Evolutionary conservation across 2,329 filamentous ascomycete genomes (phyloP).

Genomic region (Microsporum canis): DNA sequence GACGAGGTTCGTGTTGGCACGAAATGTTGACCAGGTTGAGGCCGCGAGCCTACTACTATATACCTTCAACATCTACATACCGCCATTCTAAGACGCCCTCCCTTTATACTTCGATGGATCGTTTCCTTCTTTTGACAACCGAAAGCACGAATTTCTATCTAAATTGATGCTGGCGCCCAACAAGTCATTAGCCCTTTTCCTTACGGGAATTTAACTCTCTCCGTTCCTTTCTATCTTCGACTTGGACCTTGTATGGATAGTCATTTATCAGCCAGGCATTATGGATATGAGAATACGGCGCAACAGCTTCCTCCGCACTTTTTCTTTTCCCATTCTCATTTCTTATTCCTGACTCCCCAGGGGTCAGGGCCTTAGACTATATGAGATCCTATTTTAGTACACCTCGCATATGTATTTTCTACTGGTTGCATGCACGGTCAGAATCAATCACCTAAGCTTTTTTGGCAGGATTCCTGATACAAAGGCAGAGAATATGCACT

Average conservation of each 20-base stretch:
- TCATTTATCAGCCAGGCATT: not conserved
- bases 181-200: not conserved
- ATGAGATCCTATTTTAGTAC: conserved; percentile 1
- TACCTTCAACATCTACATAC: not conserved
- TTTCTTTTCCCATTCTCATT: not conserved
- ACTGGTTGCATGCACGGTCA: not conserved
- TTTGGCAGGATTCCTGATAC: conserved; percentile 1
- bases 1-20: not conserved
- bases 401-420: not conserved
- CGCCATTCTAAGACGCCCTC: not conserved
- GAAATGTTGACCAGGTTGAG: not conserved
- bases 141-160: not conserved
- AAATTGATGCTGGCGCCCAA: not conserved
- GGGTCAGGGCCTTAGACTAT: not conserved
- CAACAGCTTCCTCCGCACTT: not conserved
- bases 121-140: not conserved
- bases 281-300: not conserved
- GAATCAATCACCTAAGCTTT: conserved; percentile 1
- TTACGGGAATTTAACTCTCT: conserved; percentile 1
- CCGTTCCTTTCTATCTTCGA: not conserved
- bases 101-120: not conserved
- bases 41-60: not conserved
- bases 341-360: not conserved
- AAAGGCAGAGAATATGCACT: not conserved
- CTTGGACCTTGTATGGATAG: not conserved